These are phyloP conservation scores for Graphilbum ipis-grandicollis DNA, from an alignment of 2,329 filamentous ascomycete genomes.

Conservation along the genomic window DNA sequence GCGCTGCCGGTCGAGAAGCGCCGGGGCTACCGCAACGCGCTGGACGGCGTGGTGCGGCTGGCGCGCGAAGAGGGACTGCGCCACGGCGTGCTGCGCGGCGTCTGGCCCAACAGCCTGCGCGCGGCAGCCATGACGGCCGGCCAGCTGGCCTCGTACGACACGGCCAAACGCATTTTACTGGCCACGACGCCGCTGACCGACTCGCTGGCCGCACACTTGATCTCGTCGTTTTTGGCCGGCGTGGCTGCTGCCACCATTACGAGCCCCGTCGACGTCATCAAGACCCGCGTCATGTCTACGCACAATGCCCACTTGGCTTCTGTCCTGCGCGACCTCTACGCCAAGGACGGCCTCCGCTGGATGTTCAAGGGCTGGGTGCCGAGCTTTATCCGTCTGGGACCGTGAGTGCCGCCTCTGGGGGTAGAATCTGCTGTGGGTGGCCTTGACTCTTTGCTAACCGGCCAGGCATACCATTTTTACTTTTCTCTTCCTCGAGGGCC, in stretches of 20 bases:
- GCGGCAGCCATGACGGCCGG: conserved; percentile 78
- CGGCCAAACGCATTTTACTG: conserved; percentile 57
- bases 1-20: conserved; percentile 56
- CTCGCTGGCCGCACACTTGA: conserved; percentile 60
- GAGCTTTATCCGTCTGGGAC: conserved; percentile 47
- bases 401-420: conserved; percentile 28
- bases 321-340: conserved; percentile 49
- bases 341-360: conserved; percentile 57
- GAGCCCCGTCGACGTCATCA: conserved; percentile 75
- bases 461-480: conserved; percentile 65
- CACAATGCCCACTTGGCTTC: conserved; percentile 32
- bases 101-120: conserved; percentile 65
- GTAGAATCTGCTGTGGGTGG: background rate
- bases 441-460: background rate
- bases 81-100: conserved; percentile 62
- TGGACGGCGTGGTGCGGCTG: conserved; percentile 79
- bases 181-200: conserved; percentile 49
- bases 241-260: conserved; percentile 74
- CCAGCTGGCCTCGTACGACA: conserved; percentile 72
- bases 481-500: conserved; percentile 72
- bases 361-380: conserved; percentile 86
- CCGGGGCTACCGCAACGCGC: conserved; percentile 75
- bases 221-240: conserved; percentile 59
- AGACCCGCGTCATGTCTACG: conserved; percentile 72
- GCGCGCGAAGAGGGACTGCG: conserved; percentile 60